Evolutionary conservation across 352 stramenopile species (phyloP).

Genomic region (Aphanomyces astaci): DNA sequence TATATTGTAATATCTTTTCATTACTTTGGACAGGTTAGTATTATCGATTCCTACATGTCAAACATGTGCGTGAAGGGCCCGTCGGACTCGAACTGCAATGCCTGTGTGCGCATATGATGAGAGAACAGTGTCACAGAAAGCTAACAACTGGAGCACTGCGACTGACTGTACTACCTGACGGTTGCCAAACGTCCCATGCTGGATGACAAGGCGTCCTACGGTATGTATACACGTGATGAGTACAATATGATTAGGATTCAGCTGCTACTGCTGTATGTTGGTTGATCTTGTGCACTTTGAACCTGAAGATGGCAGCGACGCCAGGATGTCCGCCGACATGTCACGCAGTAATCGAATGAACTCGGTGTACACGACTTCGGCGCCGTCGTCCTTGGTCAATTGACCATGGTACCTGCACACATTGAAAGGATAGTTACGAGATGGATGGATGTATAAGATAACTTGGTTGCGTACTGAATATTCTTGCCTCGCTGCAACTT

Average conservation of each 20-base stretch:
- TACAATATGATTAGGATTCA: no score
- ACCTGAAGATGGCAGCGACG: neutral
- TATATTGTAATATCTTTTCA: neutral
- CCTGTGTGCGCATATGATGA: no score
- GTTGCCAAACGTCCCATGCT: slow-evolving; percentile 16
- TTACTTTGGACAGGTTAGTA: neutral
- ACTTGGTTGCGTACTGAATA: neutral
- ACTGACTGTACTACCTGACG: slow-evolving; percentile 12
- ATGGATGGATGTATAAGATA: neutral
- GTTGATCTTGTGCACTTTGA: no score
- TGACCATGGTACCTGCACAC: slow-evolving; percentile 11
- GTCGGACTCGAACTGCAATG: slow-evolving; percentile 10
- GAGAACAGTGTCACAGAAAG: no score
- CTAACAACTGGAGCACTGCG: no score
- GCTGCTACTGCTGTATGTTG: no score
- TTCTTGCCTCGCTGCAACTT: slow-evolving; percentile 21
- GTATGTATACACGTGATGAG: neutral
- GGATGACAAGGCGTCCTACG: neutral
- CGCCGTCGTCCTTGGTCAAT: slow-evolving; percentile 16
- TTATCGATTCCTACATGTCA: slow-evolving; percentile 8
- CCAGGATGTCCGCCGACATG: slow-evolving; percentile 1
- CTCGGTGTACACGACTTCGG: slow-evolving; percentile 2
- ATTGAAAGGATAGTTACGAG: no score
- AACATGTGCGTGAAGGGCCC: slow-evolving; percentile 23
- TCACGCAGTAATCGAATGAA: slow-evolving; percentile 13